Evolutionary conservation across 2,329 filamentous ascomycete genomes (phyloP).

Genomic region (Pseudogymnoascus pannorum): DNA sequence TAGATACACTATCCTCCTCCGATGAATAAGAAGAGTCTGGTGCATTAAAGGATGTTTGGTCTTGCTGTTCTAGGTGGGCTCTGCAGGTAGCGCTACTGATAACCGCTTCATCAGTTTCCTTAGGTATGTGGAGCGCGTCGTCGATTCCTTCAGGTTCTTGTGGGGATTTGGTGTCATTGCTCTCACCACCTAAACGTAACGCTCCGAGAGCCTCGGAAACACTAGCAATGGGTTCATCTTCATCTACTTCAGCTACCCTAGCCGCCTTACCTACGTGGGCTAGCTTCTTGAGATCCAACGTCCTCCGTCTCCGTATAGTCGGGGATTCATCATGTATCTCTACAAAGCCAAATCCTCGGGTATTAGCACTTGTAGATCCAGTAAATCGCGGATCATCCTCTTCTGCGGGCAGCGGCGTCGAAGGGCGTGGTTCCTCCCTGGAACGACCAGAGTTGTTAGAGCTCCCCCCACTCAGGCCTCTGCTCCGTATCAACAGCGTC

Average conservation of each 20-base stretch:
- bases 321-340: neutral
- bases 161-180: neutral
- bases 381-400: neutral
- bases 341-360: neutral
- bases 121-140: neutral
- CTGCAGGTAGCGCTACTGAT: neutral
- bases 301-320: neutral
- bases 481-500: neutral
- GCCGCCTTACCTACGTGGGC: neutral
- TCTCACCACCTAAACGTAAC: neutral
- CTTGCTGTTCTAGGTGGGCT: neutral
- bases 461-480: neutral
- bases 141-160: neutral
- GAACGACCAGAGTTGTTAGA: neutral
- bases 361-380: neutral
- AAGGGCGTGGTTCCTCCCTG: neutral
- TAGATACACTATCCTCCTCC: neutral
- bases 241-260: neutral
- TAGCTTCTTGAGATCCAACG: neutral
- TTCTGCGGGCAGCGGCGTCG: neutral
- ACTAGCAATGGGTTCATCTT: neutral
- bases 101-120: neutral
- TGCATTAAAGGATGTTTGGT: neutral
- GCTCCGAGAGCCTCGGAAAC: neutral
- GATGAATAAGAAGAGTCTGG: neutral